A percentile compares a stretch with the other conserved stretches of the same genome.
These are phyloP conservation scores for Bjerkandera adusta DNA, from an alignment of 1,284 basidiomycete species.

Conservation along the genomic window DNA sequence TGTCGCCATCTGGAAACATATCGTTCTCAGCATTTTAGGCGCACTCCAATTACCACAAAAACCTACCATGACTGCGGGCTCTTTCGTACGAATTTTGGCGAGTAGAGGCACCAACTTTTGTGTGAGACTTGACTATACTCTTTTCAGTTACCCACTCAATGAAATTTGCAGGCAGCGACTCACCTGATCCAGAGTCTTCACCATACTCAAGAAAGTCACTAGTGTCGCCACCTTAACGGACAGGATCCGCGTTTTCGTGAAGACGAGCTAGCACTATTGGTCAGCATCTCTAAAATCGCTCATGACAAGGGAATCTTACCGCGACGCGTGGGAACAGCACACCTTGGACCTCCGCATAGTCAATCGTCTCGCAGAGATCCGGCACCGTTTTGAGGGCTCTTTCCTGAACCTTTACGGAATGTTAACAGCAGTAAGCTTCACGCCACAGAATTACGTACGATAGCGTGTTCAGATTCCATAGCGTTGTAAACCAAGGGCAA, in stretches of 20 bases:
- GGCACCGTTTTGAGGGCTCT: slow-evolving; percentile 85
- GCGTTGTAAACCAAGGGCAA: slow-evolving; percentile 95
- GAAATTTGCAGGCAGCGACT: slow-evolving; percentile 15
- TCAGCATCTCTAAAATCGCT: background rate
- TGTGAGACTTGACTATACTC: slow-evolving; percentile 69
- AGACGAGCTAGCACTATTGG: slow-evolving; percentile 62
- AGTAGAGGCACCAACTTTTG: slow-evolving; percentile 94
- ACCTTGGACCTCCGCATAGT: slow-evolving; percentile 88
- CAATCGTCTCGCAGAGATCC: slow-evolving; percentile 87
- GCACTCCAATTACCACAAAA: background rate
- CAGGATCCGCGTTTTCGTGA: slow-evolving; percentile 85
- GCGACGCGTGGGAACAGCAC: slow-evolving; percentile 87
- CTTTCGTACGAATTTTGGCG: slow-evolving; percentile 93
- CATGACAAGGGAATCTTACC: slow-evolving; percentile 41
- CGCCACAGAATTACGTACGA: slow-evolving; percentile 40
- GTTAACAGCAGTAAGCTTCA: slow-evolving; percentile 11
- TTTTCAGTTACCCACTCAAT: slow-evolving; percentile 1
- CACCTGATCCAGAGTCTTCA: slow-evolving; percentile 91
- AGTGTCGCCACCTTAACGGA: slow-evolving; percentile 90
- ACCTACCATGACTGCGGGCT: slow-evolving; percentile 85
- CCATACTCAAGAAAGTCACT: slow-evolving; percentile 88
- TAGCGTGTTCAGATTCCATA: slow-evolving; percentile 87
- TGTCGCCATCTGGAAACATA: slow-evolving; percentile 73
- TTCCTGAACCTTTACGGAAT: slow-evolving; percentile 75
- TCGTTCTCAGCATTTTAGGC: background rate